Base-by-base conservation (phyloP, 108 stramenopile genomes). In the Schizochytrium sp. region DNA sequence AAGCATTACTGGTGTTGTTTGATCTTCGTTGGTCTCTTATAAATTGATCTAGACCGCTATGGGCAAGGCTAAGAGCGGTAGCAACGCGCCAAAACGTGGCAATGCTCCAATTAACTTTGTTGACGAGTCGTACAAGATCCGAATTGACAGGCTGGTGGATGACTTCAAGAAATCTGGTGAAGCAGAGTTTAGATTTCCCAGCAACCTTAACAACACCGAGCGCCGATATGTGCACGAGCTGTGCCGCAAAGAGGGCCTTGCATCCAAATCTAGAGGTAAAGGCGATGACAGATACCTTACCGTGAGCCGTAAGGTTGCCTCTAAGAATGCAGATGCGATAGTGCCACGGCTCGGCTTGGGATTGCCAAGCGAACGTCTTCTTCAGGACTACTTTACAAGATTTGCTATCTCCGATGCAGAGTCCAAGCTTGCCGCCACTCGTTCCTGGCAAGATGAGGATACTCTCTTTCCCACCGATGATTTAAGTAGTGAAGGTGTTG, bases 151-250 rank as follows among this genome's bases (percentile, higher is more conserved):
- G 58, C 42, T 47, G 3, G 40, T 88, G 15, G 46, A 72, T 41
- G 15, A 46, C 2, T 72, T 88, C 40, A 57, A n/a, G 69, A 28
- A 38, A 12, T 61, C 64, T 12, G 88, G 57, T 53, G 64, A 72
- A 10, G 19, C 17, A 40, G 13, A 45, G 45, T 15, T 89, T 28
- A 49, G 10, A 19, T 90, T 90, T 46, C 61, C 61, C 12, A 28
- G 53, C 19, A 13, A 15, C 19, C 69, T 90, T 44, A 72, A 41
- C 47, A 61, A 49, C 40, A 46, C n/a, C 13, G 87, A 91, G 87
- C 72, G 91, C 3, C 3, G 42, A 12, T 91, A 89, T 72, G 69
- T 91, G 44, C 91, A 91, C 72, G 56, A 89, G n/a, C 57, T 47
- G 49, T 61, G 87, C 59, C 28, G 41, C 5, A 50, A 89, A 61